Base-by-base conservation (phyloP, 768 basidiomycete species). In the Hortiboletus flavorubellus region DNA sequence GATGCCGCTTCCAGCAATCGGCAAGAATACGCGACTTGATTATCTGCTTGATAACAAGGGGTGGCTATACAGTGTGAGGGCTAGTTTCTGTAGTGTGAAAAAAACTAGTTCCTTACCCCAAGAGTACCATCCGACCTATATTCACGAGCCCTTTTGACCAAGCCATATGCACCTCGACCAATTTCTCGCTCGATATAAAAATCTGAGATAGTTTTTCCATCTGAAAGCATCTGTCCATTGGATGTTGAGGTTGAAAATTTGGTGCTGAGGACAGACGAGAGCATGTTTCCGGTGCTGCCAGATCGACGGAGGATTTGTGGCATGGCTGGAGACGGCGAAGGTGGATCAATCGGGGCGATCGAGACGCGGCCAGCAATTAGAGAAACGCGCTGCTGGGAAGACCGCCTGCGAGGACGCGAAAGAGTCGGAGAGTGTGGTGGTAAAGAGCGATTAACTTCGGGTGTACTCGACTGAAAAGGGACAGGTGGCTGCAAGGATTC, bases 1-100 rank as follows among this genome's bases (percentile, higher is more conserved):
- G 89, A 69, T 99, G 96, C 66, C 91, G 91, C 77, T 98, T 98
- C 97, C 97, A 99, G 72, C 96, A 98, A 75, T 99, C 96, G 31
- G 96, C 96, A 49, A 99, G 81, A 56, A 99, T 99, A 49, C 97
- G 90, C 45, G 92, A 94, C 73, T 98, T 98, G 78, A 98, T 95
- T 66, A 98, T 87, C 72, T 97, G 95, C 68, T 99, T 99, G 73
- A 99, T 93, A 64, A 99, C 88, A 56, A 97, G 75, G 37, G 89
- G 85, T 4, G 93, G 88, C 93, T 94, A 49, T 53, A 38, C 31
- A 50, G 10, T 45, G 55, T 59, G 46, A 62, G 61, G 43, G 42
- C 40, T 39, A 46, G 8, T 42, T n/a, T 44, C 23, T 30, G 29
- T 31, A 21, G 29, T 8, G 40, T 49, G 46, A 62, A 57, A 40